A percentile compares a stretch with the other conserved stretches of the same genome.
These are phyloP conservation scores for Starmera amethionina DNA, from an alignment of 805 yeast genomes.

Conservation along the genomic window DNA sequence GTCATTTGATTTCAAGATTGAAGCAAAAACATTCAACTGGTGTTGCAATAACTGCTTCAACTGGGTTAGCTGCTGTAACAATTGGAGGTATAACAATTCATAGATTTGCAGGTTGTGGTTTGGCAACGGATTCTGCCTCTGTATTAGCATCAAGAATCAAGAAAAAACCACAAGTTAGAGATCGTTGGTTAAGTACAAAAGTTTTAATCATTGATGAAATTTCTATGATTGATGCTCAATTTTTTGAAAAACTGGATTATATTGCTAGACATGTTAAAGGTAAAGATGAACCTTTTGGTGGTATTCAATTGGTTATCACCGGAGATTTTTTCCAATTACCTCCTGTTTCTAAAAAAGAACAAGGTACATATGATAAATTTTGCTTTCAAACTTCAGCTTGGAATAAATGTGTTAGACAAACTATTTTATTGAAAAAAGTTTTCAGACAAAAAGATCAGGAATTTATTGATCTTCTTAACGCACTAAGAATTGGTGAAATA, in stretches of 20 bases:
- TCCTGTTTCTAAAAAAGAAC: conserved; percentile 42
- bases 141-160: conserved; percentile 38
- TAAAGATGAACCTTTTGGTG: conserved; percentile 70
- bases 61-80: conserved; percentile 92
- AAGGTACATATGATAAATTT: conserved; percentile 32
- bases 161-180: conserved; percentile 30
- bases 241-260: conserved; percentile 65
- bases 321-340: conserved; percentile 98
- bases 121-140: conserved; percentile 53
- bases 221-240: conserved; percentile 81
- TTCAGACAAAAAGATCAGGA: conserved; percentile 84
- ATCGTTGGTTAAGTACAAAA: conserved; percentile 56
- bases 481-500: conserved; percentile 66
- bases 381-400: conserved; percentile 74
- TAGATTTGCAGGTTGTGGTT: conserved; percentile 76
- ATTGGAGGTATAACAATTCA: conserved; percentile 89
- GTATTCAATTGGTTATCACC: conserved; percentile 77
- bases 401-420: conserved; percentile 51
- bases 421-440: conserved; percentile 65
- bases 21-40: conserved; percentile 30
- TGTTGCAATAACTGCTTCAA: conserved; percentile 89
- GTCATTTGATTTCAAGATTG: conserved; percentile 51
- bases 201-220: conserved; percentile 86
- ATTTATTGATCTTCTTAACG: conserved; percentile 71
- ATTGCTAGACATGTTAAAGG: conserved; percentile 53